Conservation (phyloP, 2,329 filamentous ascomycete genomes). For the Cladosporium sp. region DNA sequence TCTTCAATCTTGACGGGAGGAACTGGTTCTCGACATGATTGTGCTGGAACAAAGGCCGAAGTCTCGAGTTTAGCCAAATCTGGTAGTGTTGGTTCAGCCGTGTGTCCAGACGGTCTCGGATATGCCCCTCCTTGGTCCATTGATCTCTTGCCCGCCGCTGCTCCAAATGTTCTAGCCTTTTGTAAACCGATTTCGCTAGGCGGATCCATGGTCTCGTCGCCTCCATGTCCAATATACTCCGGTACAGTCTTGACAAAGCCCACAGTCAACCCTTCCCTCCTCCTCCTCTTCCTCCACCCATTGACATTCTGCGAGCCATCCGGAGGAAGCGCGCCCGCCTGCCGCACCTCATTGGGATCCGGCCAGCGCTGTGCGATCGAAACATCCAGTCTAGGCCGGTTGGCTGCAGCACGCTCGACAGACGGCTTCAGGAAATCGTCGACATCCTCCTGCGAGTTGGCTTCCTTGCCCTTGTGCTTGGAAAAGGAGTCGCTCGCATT, state of each 20-base stretch:
- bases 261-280: constrained; percentile 70
- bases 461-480: not conserved
- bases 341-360: constrained; percentile 45
- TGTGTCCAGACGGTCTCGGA: not conserved
- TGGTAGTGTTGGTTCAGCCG: not conserved
- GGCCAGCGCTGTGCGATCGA: constrained; percentile 53
- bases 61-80: not conserved
- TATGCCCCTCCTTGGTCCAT: constrained; percentile 29
- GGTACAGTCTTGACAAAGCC: constrained; percentile 72
- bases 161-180: constrained; percentile 40
- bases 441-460: constrained; percentile 41
- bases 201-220: constrained; percentile 77
- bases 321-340: constrained; percentile 22
- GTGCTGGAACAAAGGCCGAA: not conserved
- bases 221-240: constrained; percentile 85
- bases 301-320: constrained; percentile 17
- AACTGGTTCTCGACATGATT: not conserved
- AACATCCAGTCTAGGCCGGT: constrained; percentile 50
- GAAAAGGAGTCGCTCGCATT: constrained; percentile 4
- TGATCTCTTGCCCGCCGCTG: constrained; percentile 24
- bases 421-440: constrained; percentile 60
- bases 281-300: constrained; percentile 40
- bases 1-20: not conserved
- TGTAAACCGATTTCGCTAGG: constrained; percentile 68
- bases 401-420: constrained; percentile 43